A percentile compares a stretch with the other conserved stretches of the same genome.
phyloP scores from a whole-genome alignment of 768 basidiomycete genomes.

The Termitomyces sp. region DNA sequence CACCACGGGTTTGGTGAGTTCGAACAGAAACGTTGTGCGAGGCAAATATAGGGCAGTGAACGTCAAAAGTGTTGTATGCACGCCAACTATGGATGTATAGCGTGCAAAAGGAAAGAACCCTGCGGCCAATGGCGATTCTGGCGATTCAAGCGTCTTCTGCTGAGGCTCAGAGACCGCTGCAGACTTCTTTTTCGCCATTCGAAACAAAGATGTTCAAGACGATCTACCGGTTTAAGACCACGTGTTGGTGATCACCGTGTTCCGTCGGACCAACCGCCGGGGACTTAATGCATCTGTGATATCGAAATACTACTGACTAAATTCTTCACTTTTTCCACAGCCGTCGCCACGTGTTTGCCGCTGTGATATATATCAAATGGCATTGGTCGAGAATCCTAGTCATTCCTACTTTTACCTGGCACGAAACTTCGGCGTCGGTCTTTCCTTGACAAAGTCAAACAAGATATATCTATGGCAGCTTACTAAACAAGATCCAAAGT shows the following conservation, averaged over 20 bases:
- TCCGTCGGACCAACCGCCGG: background rate
- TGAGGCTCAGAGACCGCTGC: background rate
- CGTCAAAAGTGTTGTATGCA: slow-evolving; percentile 58
- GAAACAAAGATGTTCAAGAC: background rate
- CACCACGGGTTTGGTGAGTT: slow-evolving; percentile 24
- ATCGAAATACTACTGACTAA: no score
- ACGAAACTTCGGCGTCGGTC: background rate
- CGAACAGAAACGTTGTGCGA: slow-evolving; percentile 42
- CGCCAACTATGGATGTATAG: slow-evolving; percentile 63
- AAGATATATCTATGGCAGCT: background rate
- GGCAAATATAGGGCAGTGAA: slow-evolving; percentile 72
- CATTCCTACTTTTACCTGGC: background rate
- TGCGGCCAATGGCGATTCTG: background rate
- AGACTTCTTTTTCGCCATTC: slow-evolving; percentile 3
- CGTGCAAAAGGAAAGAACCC: slow-evolving; percentile 29
- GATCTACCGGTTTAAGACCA: background rate
- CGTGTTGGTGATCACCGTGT: background rate
- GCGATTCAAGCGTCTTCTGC: background rate
- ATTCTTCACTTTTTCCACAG: background rate
- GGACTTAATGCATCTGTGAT: background rate
- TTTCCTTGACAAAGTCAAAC: background rate
- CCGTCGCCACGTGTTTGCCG: background rate
- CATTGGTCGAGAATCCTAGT: background rate
- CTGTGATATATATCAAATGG: background rate
- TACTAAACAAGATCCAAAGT: background rate